A percentile compares a stretch with the other conserved stretches of the same genome.
Conservation (phyloP, 2,329 filamentous ascomycete species). For the Didymella lethalis region DNA sequence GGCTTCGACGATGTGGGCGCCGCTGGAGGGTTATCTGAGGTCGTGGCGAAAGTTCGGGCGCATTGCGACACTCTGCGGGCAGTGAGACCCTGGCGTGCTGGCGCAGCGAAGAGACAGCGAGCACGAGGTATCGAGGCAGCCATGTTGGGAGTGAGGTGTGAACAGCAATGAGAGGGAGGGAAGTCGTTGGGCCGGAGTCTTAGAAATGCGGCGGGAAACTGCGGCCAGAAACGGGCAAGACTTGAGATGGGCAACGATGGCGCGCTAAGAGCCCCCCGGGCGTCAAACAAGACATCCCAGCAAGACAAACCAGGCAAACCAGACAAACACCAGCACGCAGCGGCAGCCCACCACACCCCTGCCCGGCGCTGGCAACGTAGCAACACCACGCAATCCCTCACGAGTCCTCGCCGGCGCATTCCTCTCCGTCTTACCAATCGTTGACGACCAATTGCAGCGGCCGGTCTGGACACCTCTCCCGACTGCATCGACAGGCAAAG, state of each 20-base stretch:
- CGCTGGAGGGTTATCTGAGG: slow-evolving; percentile 39
- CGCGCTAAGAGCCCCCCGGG: slow-evolving; percentile 16
- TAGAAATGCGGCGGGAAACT: slow-evolving; percentile 11
- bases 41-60: slow-evolving; percentile 46
- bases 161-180: slow-evolving; percentile 3
- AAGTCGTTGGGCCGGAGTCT: slow-evolving; percentile 6
- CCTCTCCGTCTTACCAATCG: slow-evolving; percentile 13
- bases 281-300: no score
- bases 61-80: slow-evolving; percentile 27
- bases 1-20: slow-evolving; percentile 37
- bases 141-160: slow-evolving; percentile 29
- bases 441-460: slow-evolving; percentile 16
- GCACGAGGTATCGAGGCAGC: slow-evolving; percentile 44
- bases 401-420: slow-evolving; percentile 19
- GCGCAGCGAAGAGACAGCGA: slow-evolving; percentile 41
- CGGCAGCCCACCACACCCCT: slow-evolving; percentile 46
- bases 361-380: slow-evolving; percentile 10
- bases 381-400: slow-evolving; percentile 23
- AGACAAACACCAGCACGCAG: slow-evolving; percentile 24
- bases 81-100: slow-evolving; percentile 29
- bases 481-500: slow-evolving; percentile 32
- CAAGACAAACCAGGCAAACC: slow-evolving; percentile 34
- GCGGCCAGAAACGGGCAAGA: not conserved
- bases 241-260: no score
- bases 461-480: slow-evolving; percentile 13